A percentile compares a stretch with the other conserved stretches of the same genome.
phyloP scores from a whole-genome alignment of 1,284 basidiomycete species.

The Heliocybe sulcata region DNA sequence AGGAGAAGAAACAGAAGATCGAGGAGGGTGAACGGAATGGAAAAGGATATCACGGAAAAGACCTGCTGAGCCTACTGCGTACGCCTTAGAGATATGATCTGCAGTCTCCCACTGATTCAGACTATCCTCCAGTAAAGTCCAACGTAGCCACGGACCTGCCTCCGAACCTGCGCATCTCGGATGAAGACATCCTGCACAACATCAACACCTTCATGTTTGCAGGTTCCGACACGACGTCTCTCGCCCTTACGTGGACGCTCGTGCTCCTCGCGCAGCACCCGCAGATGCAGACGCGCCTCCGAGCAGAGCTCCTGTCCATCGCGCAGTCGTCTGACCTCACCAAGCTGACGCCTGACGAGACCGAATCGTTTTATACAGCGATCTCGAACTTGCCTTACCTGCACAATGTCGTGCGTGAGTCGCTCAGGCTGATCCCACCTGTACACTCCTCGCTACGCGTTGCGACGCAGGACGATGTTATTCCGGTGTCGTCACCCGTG shows the following conservation, averaged over 20 bases:
- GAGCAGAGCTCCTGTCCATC: slow-evolving; percentile 47
- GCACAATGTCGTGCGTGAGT: slow-evolving; percentile 72
- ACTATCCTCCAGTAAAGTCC: slow-evolving; percentile 51
- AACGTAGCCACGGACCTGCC: slow-evolving; percentile 59
- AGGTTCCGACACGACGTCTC: slow-evolving; percentile 78
- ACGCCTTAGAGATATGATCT: slow-evolving; percentile 18
- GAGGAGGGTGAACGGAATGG: slow-evolving; percentile 44
- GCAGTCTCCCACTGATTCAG: slow-evolving; percentile 3
- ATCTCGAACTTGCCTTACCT: slow-evolving; percentile 66
- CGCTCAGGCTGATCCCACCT: slow-evolving; percentile 68
- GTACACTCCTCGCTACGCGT: slow-evolving; percentile 76
- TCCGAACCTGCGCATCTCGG: slow-evolving; percentile 66
- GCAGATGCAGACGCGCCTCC: slow-evolving; percentile 54
- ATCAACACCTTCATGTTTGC: slow-evolving; percentile 87
- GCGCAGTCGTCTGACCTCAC: slow-evolving; percentile 29
- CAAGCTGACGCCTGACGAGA: slow-evolving; percentile 46
- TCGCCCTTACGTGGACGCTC: slow-evolving; percentile 74
- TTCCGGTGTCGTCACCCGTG: slow-evolving; percentile 67
- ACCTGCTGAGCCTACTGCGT: slow-evolving; percentile 63
- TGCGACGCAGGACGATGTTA: slow-evolving; percentile 64
- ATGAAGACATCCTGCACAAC: slow-evolving; percentile 73
- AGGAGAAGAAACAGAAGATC: slow-evolving; percentile 66
- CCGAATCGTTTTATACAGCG: slow-evolving; percentile 44
- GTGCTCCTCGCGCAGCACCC: slow-evolving; percentile 61
- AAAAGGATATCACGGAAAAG: slow-evolving; percentile 43